These are phyloP conservation scores for Telfairia occidentalis DNA, from an alignment of 331 rosid genomes.

Conservation along the genomic window DNA sequence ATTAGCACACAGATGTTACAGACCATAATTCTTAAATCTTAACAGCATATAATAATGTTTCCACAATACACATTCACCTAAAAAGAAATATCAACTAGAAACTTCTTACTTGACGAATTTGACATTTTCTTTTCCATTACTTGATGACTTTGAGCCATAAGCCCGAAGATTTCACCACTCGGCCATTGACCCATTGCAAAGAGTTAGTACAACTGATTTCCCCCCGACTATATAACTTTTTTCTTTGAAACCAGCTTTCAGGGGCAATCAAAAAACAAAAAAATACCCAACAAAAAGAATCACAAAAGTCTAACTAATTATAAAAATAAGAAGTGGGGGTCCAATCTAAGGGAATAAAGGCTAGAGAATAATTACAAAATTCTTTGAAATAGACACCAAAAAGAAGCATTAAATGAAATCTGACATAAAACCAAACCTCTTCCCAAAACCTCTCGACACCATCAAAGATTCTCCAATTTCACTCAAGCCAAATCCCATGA, in stretches of 20 bases:
- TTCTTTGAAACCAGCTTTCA: no score
- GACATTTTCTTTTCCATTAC: no score
- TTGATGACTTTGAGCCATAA: no score
- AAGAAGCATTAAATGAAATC: no score
- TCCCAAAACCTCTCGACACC: background rate
- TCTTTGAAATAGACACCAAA: no score
- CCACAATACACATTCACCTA: background rate
- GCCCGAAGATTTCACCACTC: background rate
- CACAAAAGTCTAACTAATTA: no score
- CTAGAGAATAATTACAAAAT: no score
- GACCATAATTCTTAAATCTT: background rate
- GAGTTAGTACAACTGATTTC: background rate
- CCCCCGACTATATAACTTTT: background rate
- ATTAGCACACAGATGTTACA: constrained; percentile 5
- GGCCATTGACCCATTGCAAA: background rate
- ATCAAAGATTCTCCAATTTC: background rate
- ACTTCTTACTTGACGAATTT: no score
- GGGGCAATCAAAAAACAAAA: no score
- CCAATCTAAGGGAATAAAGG: background rate
- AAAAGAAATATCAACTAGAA: background rate
- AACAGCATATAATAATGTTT: background rate
- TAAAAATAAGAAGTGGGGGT: background rate
- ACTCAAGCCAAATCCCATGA: no score
- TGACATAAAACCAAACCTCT: background rate
- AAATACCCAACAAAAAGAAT: no score